These are phyloP conservation scores for Penicillium dipodomyicola DNA, from an alignment of 495 filamentous ascomycete species.

Conservation along the genomic window DNA sequence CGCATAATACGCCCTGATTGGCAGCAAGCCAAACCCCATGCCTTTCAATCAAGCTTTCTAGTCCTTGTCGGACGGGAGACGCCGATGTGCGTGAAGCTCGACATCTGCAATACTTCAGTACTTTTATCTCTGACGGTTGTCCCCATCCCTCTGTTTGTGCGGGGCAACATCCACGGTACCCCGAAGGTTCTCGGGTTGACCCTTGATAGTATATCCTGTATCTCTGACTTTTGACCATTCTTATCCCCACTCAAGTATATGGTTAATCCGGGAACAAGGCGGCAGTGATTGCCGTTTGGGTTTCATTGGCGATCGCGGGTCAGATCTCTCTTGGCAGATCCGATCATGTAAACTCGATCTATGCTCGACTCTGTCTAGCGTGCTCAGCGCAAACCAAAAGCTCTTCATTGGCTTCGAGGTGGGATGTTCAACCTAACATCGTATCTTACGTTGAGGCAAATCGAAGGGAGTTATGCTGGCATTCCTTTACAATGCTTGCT, in stretches of 20 bases:
- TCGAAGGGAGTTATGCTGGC: not conserved
- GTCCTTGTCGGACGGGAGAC: not conserved
- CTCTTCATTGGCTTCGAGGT: not conserved
- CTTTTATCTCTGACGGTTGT: not conserved
- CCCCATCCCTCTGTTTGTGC: not conserved
- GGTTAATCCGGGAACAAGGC: not conserved
- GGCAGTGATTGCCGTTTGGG: constrained; percentile 20
- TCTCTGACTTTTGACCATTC: not conserved
- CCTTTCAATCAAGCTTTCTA: not conserved
- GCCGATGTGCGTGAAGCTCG: constrained; percentile 6
- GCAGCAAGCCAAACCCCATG: not conserved
- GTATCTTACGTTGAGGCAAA: not conserved
- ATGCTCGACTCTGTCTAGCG: constrained; percentile 1
- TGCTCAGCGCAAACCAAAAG: not conserved
- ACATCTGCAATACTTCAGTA: too few relatives aligned
- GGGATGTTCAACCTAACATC: not conserved
- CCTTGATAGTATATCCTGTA: not conserved
- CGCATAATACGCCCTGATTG: not conserved
- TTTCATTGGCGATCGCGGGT: constrained; percentile 17
- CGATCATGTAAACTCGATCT: not conserved
- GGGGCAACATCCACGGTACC: not conserved
- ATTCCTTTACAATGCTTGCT: not conserved
- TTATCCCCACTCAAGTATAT: not conserved
- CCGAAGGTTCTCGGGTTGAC: not conserved
- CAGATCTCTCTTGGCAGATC: constrained; percentile 2